Conservation (phyloP, 2,329 filamentous ascomycete species). For the Beauveria rudraprayagi region DNA sequence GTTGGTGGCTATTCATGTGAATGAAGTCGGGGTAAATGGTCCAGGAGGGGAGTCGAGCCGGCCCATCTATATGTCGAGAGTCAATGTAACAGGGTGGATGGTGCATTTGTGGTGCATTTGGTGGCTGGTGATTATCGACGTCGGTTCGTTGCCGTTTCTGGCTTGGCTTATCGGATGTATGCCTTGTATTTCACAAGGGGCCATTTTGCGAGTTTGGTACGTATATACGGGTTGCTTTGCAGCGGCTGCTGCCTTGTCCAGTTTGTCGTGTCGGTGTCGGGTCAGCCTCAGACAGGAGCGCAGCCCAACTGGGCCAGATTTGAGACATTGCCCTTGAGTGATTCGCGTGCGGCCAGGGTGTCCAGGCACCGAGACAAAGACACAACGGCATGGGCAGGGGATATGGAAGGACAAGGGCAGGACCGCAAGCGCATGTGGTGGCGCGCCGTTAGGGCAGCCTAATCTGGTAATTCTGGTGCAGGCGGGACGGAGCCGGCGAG, state of each 20-base stretch:
- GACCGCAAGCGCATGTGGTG: slow-evolving; percentile 6
- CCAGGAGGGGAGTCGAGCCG: not conserved
- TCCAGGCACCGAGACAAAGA: not conserved
- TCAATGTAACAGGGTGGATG: not conserved
- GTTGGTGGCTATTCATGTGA: not conserved
- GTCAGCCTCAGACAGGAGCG: not conserved
- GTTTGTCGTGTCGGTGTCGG: not conserved
- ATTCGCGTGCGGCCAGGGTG: not conserved
- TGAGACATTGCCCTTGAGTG: slow-evolving; percentile 1
- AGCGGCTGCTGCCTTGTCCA: not conserved
- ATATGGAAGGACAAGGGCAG: not conserved
- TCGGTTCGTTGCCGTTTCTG: not conserved
- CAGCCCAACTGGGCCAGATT: slow-evolving; percentile 1
- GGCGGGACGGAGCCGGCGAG: slow-evolving; percentile 2
- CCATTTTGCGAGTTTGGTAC: too few species aligned
- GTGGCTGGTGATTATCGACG: not conserved
- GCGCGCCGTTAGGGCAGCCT: slow-evolving; percentile 7
- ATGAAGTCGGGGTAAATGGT: not conserved
- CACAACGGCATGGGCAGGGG: not conserved
- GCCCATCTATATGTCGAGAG: not conserved
- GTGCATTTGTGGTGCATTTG: not conserved
- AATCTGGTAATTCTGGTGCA: slow-evolving; percentile 10
- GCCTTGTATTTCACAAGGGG: not conserved
- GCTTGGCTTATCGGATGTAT: not conserved
- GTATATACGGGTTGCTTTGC: too few species aligned